Conservation (phyloP, 805 yeast genomes). For the Wickerhamomyces bovis region DNA sequence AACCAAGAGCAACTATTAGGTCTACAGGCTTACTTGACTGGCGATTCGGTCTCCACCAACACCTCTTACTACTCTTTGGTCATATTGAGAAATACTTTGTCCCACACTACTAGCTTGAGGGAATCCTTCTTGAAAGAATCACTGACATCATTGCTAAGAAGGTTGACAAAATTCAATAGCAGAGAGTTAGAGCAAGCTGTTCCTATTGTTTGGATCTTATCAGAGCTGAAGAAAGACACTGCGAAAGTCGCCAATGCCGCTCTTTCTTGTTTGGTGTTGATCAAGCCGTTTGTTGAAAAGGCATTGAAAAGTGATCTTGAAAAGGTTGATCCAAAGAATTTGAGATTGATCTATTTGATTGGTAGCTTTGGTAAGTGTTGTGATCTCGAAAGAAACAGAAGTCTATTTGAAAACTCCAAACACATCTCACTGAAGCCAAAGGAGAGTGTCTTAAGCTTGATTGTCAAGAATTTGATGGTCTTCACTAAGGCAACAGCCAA, state of each 20-base stretch:
- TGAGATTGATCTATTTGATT: conserved; percentile 52
- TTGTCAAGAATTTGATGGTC: conserved; percentile 51
- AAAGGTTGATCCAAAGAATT: conserved; percentile 39
- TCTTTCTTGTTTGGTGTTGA: conserved; percentile 47
- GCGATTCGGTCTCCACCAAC: conserved; percentile 36
- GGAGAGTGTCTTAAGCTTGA: conserved; percentile 52
- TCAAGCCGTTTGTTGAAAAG: conserved; percentile 40
- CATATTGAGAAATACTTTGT: conserved; percentile 46
- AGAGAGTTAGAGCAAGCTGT: conserved; percentile 68
- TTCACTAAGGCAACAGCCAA: conserved; percentile 37
- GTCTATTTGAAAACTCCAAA: conserved; percentile 31
- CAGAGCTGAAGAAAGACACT: conserved; percentile 40
- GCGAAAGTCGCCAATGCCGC: conserved; percentile 55
- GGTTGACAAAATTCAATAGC: conserved; percentile 53
- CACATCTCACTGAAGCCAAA: conserved; percentile 37
- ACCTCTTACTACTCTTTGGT: conserved; percentile 45
- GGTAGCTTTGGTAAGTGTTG: conserved; percentile 72
- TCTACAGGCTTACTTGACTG: conserved; percentile 57
- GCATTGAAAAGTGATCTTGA: conserved; percentile 22
- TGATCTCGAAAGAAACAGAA: conserved; percentile 43
- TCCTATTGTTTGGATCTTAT: conserved; percentile 58
- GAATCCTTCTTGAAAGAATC: conserved; percentile 44
- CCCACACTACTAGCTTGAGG: conserved; percentile 38
- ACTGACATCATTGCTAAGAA: conserved; percentile 44
- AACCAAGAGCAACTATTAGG: conserved; percentile 61